A percentile compares a stretch with the other conserved stretches of the same genome.
Evolutionary conservation across 2,329 filamentous ascomycete genomes (phyloP).

Genomic region (Aspergillus persii): DNA sequence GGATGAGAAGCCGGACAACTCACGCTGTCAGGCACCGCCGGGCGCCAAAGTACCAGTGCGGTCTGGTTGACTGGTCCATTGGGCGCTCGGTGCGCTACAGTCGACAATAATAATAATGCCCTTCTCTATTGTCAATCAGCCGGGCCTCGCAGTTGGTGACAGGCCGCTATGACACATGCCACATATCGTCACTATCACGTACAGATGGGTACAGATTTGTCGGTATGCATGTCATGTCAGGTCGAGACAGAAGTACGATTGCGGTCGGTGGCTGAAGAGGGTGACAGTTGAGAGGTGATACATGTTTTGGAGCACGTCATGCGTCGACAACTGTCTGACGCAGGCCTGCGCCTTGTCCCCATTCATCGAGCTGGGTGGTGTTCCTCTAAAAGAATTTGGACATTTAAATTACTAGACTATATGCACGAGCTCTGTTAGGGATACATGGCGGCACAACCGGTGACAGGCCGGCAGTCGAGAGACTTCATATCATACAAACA

Average conservation of each 20-base stretch:
- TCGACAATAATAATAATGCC: background rate
- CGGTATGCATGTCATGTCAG: background rate
- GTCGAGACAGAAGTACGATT: background rate
- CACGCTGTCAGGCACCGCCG: background rate
- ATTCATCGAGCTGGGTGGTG: too few relatives aligned
- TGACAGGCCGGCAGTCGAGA: background rate
- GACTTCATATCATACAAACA: background rate
- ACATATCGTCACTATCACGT: background rate
- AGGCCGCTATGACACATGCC: background rate
- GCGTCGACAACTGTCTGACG: too few relatives aligned
- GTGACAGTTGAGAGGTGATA: background rate
- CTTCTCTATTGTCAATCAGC: too few relatives aligned
- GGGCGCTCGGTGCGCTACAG: background rate
- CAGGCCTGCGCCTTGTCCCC: too few relatives aligned
- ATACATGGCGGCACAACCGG: background rate
- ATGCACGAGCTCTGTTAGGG: background rate
- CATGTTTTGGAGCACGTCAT: background rate
- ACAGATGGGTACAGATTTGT: background rate
- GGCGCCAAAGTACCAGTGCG: background rate
- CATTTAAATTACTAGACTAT: background rate
- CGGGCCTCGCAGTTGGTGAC: too few relatives aligned
- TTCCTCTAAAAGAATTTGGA: background rate
- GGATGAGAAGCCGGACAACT: background rate
- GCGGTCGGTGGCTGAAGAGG: too few relatives aligned
- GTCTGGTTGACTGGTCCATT: background rate